A percentile compares a stretch with the other conserved stretches of the same genome.
Conservation (phyloP, 2,329 filamentous ascomycete genomes). For the Zasmidium angulare region DNA sequence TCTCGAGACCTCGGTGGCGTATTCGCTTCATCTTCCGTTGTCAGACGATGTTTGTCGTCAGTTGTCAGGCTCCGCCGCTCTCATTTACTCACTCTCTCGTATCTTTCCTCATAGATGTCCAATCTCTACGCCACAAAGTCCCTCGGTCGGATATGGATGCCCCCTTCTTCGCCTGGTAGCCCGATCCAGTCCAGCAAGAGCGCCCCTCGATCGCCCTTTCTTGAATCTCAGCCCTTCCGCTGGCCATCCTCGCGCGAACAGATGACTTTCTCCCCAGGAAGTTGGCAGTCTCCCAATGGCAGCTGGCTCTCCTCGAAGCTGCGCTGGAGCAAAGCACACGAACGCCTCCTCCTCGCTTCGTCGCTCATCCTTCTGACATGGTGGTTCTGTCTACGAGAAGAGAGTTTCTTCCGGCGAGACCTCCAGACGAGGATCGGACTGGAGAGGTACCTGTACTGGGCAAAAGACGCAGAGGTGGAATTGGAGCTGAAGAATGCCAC, state of each 20-base stretch:
- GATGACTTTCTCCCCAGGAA: background rate
- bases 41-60: too few relatives aligned
- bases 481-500: background rate
- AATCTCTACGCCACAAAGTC: slow-evolving; percentile 5
- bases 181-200: background rate
- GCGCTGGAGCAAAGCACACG: background rate
- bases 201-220: background rate
- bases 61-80: background rate
- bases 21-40: too few relatives aligned
- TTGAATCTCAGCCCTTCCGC: background rate
- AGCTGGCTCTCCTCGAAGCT: background rate
- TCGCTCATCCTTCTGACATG: background rate
- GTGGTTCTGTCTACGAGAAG: background rate
- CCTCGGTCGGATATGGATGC: background rate
- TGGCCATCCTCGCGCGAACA: background rate
- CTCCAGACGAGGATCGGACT: too few relatives aligned
- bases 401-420: background rate
- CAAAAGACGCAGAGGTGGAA: background rate
- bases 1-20: too few relatives aligned
- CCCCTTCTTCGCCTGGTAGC: background rate
- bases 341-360: background rate
- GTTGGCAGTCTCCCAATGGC: background rate
- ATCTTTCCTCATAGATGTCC: background rate
- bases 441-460: background rate
- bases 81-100: background rate